These are phyloP conservation scores for Podaxis sp. DNA, from an alignment of 768 basidiomycete species.

Conservation along the genomic window DNA sequence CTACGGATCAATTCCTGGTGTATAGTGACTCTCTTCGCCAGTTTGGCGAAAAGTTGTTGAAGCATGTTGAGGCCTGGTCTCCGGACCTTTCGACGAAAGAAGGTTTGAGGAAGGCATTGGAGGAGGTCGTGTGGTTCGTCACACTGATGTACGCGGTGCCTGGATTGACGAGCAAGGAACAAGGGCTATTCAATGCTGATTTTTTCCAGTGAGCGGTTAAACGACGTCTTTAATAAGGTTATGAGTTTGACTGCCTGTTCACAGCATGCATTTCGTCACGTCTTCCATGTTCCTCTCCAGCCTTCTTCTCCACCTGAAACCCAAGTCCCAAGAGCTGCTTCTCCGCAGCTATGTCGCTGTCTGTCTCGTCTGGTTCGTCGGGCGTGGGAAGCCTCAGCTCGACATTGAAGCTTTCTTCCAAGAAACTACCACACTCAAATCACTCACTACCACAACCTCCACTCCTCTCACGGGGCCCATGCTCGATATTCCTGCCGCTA, in stretches of 20 bases:
- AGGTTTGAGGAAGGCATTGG: conserved; percentile 43
- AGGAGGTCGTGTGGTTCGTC: conserved; percentile 57
- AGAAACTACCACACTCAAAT: not conserved
- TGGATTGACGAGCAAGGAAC: conserved; percentile 37
- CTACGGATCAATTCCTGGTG: not conserved
- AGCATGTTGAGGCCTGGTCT: conserved; percentile 37
- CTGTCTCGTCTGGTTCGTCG: conserved; percentile 50
- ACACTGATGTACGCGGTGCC: conserved; percentile 52
- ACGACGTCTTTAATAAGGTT: not conserved
- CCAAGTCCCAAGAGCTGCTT: conserved; percentile 42
- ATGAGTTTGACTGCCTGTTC: not conserved
- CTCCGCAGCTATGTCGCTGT: conserved; percentile 53
- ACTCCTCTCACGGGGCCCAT: conserved; percentile 19
- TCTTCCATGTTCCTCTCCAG: conserved; percentile 60
- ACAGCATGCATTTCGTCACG: conserved; percentile 66
- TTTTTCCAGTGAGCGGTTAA: conserved; percentile 50
- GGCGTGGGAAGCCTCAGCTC: conserved; percentile 49
- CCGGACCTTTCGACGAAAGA: conserved; percentile 22
- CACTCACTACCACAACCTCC: conserved; percentile 2
- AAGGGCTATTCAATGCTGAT: conserved; percentile 42
- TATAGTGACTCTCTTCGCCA: conserved; percentile 28
- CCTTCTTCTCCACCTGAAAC: conserved; percentile 34
- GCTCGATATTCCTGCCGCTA: conserved; percentile 24
- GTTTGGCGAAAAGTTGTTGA: conserved; percentile 35
- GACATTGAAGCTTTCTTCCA: conserved; percentile 47